Evolutionary conservation across 441 rosid genomes (phyloP).

Genomic region (Populus trichocarpa): DNA sequence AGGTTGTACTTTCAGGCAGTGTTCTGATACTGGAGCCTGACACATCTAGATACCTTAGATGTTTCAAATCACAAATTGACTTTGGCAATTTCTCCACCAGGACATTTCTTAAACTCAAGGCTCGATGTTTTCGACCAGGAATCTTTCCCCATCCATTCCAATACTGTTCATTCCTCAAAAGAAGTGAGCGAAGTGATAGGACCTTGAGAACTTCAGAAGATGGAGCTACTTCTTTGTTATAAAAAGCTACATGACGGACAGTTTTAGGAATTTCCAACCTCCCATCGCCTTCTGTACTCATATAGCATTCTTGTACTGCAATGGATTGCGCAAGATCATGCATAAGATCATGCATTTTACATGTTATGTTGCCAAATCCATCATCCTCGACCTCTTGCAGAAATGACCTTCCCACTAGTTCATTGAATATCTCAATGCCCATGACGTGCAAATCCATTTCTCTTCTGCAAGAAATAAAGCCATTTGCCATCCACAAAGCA

Average conservation of each 20-base stretch:
- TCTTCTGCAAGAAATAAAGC: background rate
- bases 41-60: background rate
- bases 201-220: background rate
- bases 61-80: background rate
- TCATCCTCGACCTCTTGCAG: no score
- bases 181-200: background rate
- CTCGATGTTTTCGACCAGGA: background rate
- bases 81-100: background rate
- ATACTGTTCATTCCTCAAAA: no score
- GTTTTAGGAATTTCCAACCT: background rate
- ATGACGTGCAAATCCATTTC: no score
- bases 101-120: background rate
- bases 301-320: background rate
- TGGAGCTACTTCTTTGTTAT: background rate
- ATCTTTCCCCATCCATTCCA: no score
- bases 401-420: background rate
- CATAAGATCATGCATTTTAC: slow-evolving; percentile 15
- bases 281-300: background rate
- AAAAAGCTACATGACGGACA: background rate
- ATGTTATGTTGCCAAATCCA: background rate
- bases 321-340: slow-evolving; percentile 9
- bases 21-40: rapidly evolving
- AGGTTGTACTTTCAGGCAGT: background rate
- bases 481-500: slow-evolving; percentile 4
- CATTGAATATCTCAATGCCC: no score